A percentile compares a stretch with the other conserved stretches of the same genome.
These are phyloP conservation scores for Kodamaea ohmeri DNA, from an alignment of 1,139 yeast genomes.

Conservation along the genomic window DNA sequence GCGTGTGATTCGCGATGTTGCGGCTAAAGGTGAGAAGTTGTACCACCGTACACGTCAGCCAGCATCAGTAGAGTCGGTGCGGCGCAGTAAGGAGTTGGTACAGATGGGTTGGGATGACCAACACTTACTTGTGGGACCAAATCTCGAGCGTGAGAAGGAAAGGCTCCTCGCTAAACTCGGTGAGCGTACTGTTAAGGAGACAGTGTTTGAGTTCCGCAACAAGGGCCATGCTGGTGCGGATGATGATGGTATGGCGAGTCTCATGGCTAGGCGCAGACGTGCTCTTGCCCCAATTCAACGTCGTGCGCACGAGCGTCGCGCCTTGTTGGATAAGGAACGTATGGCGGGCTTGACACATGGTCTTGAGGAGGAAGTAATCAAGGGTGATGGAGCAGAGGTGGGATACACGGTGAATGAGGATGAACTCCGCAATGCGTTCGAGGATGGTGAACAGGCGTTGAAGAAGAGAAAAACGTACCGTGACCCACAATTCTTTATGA, in stretches of 20 bases:
- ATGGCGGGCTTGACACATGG: slow-evolving; percentile 71
- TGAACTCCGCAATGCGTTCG: slow-evolving; percentile 25
- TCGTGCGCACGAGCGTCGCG: slow-evolving; percentile 69
- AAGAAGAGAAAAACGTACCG: slow-evolving; percentile 50
- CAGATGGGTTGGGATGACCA: slow-evolving; percentile 89
- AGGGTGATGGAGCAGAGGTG: slow-evolving; percentile 42
- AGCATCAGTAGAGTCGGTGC: slow-evolving; percentile 82
- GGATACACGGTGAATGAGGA: slow-evolving; percentile 52
- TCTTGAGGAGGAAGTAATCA: slow-evolving; percentile 68
- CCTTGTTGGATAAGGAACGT: slow-evolving; percentile 70
- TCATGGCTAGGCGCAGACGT: slow-evolving; percentile 82
- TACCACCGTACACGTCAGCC: slow-evolving; percentile 82
- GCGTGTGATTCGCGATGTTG: slow-evolving; percentile 61
- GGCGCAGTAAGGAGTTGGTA: slow-evolving; percentile 77
- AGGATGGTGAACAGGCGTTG: slow-evolving; percentile 58
- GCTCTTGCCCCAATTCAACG: slow-evolving; percentile 88
- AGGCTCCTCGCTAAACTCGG: slow-evolving; percentile 67
- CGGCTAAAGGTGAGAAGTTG: slow-evolving; percentile 82
- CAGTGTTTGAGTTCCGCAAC: slow-evolving; percentile 85
- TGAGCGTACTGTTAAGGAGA: slow-evolving; percentile 72
- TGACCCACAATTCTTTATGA: slow-evolving; percentile 82
- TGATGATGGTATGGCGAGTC: slow-evolving; percentile 70
- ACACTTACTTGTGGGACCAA: slow-evolving; percentile 72
- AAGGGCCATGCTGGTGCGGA: slow-evolving; percentile 33
- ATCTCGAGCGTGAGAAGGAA: slow-evolving; percentile 71